Percentiles rank a stretch among this genome's conserved stretches.
Conservation (phyloP, 2,329 filamentous ascomycete species). For the Juglanconis sp. region DNA sequence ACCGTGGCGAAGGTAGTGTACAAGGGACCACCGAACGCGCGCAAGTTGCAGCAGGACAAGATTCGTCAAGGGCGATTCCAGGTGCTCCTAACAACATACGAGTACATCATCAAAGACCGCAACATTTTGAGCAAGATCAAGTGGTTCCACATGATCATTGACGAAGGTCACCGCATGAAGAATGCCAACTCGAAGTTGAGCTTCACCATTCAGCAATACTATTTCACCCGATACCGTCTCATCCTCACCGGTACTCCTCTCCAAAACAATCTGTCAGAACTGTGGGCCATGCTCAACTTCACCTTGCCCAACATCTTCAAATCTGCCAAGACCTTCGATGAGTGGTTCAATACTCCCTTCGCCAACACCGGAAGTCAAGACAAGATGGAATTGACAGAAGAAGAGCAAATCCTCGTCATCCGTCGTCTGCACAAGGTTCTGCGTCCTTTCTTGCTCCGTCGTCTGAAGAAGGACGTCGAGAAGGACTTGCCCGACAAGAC, state of each 20-base stretch:
- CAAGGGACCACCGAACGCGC: conserved; percentile 85
- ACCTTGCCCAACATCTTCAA: conserved; percentile 99
- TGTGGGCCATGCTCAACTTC: conserved; percentile 99
- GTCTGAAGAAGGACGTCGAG: conserved; percentile 99
- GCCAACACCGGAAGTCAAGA: conserved; percentile 97
- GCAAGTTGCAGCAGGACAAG: conserved; percentile 88
- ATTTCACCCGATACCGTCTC: conserved; percentile 88
- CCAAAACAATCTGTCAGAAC: conserved; percentile 92
- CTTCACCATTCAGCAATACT: conserved; percentile 91
- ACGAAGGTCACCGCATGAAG: conserved; percentile 99
- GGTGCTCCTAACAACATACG: conserved; percentile 93
- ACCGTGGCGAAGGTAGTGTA: conserved; percentile 85
- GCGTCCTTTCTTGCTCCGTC: conserved; percentile 83
- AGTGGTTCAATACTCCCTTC: conserved; percentile 99
- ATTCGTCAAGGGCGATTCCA: conserved; percentile 96
- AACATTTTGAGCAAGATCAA: conserved; percentile 96
- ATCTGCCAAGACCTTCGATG: conserved; percentile 96
- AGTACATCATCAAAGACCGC: conserved; percentile 99
- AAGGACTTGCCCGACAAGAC: conserved; percentile 99
- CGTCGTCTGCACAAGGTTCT: conserved; percentile 97
- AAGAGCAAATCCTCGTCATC: conserved; percentile 98
- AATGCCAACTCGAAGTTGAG: conserved; percentile 95
- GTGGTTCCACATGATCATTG: conserved; percentile 99
- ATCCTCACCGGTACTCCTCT: conserved; percentile 97
- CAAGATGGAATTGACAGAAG: conserved; percentile 98